phyloP scores from a whole-genome alignment of 805 yeast genomes.

The Metschnikowia cerradonensis region DNA sequence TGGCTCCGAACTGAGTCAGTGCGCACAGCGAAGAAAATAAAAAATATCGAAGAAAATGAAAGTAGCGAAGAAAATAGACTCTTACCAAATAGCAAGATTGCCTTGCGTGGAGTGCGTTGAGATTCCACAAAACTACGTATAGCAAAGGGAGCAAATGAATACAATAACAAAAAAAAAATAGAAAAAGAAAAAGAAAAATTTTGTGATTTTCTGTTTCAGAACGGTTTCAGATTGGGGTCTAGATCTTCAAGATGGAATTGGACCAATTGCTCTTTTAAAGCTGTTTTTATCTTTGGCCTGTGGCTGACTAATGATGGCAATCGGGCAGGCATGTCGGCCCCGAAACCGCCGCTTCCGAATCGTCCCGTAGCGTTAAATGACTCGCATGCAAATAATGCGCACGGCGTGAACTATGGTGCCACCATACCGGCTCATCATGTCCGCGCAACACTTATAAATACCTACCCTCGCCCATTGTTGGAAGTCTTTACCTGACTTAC shows the following conservation, averaged over 20 bases:
- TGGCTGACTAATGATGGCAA: neutral
- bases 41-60: no score
- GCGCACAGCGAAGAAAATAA: no score
- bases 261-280: no score
- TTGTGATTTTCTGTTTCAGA: no score
- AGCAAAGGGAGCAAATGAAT: neutral
- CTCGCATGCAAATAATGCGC: constrained; percentile 4
- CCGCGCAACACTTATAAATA: constrained; percentile 3
- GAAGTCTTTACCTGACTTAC: neutral
- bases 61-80: neutral
- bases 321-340: neutral
- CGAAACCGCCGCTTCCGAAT: constrained; percentile 1
- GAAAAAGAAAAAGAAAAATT: no score
- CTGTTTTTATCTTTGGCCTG: neutral
- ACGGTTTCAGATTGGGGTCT: no score
- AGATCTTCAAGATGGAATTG: no score
- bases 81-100: neutral
- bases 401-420: neutral
- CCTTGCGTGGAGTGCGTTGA: neutral
- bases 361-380: constrained; percentile 2
- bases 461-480: neutral
- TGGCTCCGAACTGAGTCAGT: no score
- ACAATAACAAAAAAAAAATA: no score
- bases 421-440: neutral
- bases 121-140: neutral